These are phyloP conservation scores for Geranium incanum DNA, from an alignment of 441 rosid species.

Conservation along the genomic window DNA sequence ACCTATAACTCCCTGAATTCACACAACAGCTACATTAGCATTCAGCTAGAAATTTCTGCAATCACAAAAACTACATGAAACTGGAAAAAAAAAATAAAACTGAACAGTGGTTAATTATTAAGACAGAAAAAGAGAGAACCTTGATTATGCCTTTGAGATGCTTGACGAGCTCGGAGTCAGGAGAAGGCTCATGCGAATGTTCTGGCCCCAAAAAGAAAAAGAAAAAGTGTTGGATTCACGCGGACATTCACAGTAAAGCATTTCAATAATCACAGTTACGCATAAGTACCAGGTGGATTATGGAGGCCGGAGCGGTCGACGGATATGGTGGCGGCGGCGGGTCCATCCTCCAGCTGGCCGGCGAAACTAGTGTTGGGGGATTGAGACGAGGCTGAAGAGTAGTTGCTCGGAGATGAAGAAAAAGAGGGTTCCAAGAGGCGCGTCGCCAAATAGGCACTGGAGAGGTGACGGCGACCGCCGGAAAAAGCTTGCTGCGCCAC, in stretches of 20 bases:
- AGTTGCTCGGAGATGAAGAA: constrained; percentile 11
- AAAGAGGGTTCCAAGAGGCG: neutral
- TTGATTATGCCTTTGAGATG: constrained; percentile 84
- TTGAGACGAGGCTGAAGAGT: constrained; percentile 39
- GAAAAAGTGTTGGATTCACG: neutral
- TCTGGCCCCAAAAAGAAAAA: constrained; percentile 29
- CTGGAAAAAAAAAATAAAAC: neutral
- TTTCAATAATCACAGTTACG: neutral
- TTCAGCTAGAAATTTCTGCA: neutral
- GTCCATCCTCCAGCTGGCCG: constrained; percentile 40
- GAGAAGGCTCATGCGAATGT: constrained; percentile 50
- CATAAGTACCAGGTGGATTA: constrained; percentile 40
- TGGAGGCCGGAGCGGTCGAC: constrained; percentile 67
- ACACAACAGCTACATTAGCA: neutral
- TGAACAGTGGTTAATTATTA: neutral
- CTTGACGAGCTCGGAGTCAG: constrained; percentile 72
- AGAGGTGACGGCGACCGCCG: neutral
- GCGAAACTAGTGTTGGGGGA: constrained; percentile 23
- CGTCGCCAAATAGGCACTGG: neutral
- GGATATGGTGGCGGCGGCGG: constrained; percentile 40
- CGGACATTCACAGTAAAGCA: neutral
- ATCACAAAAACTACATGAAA: constrained; percentile 16
- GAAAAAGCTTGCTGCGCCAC: neutral
- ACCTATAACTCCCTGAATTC: neutral
- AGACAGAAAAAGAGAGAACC: constrained; percentile 31